Conservation (phyloP, 164 flowering plant genomes). For the Taxillus chinensis region DNA sequence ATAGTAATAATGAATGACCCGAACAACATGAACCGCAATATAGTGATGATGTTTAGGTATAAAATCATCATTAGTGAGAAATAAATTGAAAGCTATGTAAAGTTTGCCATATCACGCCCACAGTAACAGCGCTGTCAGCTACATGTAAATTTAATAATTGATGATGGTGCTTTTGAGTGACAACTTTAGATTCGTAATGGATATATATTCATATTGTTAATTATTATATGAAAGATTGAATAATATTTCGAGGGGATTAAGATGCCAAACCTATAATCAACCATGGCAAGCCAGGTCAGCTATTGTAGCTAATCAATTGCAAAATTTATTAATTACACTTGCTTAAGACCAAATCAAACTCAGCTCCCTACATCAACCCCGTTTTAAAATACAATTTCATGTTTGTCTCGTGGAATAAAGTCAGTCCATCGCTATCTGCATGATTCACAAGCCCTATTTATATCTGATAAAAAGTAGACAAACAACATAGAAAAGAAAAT, state of each 20-base stretch:
- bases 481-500: no score
- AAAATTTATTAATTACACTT: neutral
- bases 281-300: neutral
- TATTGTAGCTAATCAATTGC: neutral
- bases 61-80: no score
- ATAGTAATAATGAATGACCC: no score
- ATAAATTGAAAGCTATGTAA: no score
- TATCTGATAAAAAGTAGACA: neutral
- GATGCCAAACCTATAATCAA: slow-evolving; percentile 6
- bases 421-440: slow-evolving; percentile 10
- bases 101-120: no score
- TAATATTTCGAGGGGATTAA: slow-evolving; percentile 22
- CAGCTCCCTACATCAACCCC: neutral
- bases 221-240: no score
- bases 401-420: slow-evolving; percentile 5
- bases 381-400: neutral
- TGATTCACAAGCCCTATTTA: slow-evolving; percentile 7
- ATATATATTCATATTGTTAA: no score
- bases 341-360: slow-evolving; percentile 5
- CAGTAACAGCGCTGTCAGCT: no score
- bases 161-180: neutral
- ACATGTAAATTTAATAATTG: neutral
- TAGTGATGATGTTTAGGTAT: no score
- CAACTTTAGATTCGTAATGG: no score
- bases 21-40: no score